Evolutionary conservation across 495 filamentous ascomycete species (phyloP).

Genomic region (Hypomontagnella submonticulosa): DNA sequence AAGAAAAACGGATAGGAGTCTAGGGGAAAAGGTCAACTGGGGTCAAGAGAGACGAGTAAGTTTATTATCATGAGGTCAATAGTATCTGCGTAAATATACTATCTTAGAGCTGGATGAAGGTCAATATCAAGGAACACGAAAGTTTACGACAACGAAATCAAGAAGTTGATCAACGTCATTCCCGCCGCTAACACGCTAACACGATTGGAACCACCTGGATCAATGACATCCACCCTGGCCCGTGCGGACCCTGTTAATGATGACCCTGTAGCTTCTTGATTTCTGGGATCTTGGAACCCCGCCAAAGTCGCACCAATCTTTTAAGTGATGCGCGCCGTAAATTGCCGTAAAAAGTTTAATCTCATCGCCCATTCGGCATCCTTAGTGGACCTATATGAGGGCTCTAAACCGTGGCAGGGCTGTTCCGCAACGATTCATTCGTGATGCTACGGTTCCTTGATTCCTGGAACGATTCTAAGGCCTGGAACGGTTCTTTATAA

Average conservation of each 20-base stretch:
- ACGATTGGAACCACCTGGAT: slow-evolving; percentile 29
- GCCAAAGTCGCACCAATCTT: slow-evolving; percentile 12
- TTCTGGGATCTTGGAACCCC: slow-evolving; percentile 21
- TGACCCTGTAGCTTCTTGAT: background rate
- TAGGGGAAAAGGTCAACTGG: too few species aligned
- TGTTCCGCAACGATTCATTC: too few species aligned
- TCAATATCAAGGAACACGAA: slow-evolving; percentile 33
- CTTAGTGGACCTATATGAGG: too few species aligned
- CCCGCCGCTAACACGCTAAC: slow-evolving; percentile 18
- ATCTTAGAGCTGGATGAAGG: background rate
- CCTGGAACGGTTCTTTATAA: too few species aligned
- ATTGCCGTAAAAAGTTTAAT: slow-evolving; percentile 14
- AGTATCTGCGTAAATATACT: too few species aligned
- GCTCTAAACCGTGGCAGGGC: too few species aligned
- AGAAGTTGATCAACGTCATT: slow-evolving; percentile 38
- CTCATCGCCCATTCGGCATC: slow-evolving; percentile 17
- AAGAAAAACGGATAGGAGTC: too few species aligned
- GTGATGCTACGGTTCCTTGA: too few species aligned
- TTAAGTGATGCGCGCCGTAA: slow-evolving; percentile 24
- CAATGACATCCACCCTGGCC: slow-evolving; percentile 31
- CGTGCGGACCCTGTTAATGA: slow-evolving; percentile 13
- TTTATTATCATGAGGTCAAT: too few species aligned
- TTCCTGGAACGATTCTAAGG: too few species aligned
- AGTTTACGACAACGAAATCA: slow-evolving; percentile 11
- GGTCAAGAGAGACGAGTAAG: too few species aligned